phyloP scores from a whole-genome alignment of 2,329 filamentous ascomycete species.

The Thielaviopsis euricoi region DNA sequence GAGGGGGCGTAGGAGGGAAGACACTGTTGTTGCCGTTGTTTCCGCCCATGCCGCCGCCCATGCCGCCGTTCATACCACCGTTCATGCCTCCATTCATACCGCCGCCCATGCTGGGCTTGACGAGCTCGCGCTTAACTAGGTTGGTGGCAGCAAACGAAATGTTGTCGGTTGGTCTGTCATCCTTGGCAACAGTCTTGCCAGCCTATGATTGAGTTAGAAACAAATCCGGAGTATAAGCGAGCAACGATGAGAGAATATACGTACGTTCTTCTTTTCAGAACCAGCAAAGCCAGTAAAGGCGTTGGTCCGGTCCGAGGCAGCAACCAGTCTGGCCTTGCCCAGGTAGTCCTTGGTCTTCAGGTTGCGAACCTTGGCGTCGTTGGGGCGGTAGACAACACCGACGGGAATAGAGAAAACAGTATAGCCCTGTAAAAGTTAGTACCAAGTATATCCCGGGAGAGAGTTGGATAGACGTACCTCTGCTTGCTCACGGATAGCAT shows the following conservation, averaged over 20 bases:
- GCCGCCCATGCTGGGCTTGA: background rate
- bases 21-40: constrained; percentile 66
- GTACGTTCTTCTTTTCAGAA: constrained; percentile 59
- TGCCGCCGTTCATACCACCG: background rate
- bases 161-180: constrained; percentile 68
- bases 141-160: constrained; percentile 88
- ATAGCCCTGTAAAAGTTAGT: constrained; percentile 49
- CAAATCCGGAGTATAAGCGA: background rate
- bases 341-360: constrained; percentile 96
- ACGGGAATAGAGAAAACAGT: constrained; percentile 98
- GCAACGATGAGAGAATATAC: constrained; percentile 16
- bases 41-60: constrained; percentile 39
- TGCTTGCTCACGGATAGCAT: constrained; percentile 83
- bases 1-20: constrained; percentile 96
- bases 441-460: constrained; percentile 16
- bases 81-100: background rate
- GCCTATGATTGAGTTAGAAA: constrained; percentile 21
- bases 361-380: constrained; percentile 96
- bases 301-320: constrained; percentile 66
- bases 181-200: constrained; percentile 39
- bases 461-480: constrained; percentile 41
- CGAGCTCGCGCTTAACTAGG: constrained; percentile 69
- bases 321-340: constrained; percentile 85
- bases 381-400: constrained; percentile 85
- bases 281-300: constrained; percentile 70